A percentile compares a stretch with the other conserved stretches of the same genome.
phyloP scores from a whole-genome alignment of 768 basidiomycete genomes.

The Pluteus cervinus region DNA sequence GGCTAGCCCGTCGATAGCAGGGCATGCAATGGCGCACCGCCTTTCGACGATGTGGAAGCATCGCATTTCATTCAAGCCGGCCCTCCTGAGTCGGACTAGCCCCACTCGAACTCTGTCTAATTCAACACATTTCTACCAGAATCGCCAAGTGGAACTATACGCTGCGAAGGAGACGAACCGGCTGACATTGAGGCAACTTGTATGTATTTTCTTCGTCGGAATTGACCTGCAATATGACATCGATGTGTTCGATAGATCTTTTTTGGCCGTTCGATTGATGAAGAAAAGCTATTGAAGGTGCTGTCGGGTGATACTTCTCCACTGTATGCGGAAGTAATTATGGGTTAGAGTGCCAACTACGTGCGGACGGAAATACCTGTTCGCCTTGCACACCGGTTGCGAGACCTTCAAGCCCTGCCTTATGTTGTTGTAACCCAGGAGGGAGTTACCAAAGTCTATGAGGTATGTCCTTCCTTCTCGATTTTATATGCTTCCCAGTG shows the following conservation, averaged over 20 bases:
- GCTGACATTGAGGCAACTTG: constrained; percentile 75
- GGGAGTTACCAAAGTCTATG: constrained; percentile 76
- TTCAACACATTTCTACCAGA: constrained; percentile 71
- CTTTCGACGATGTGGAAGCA: too few species aligned
- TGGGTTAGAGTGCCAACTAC: constrained; percentile 75
- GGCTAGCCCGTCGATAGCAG: too few species aligned
- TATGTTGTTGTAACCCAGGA: constrained; percentile 86
- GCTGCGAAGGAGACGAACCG: constrained; percentile 67
- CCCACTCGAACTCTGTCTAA: too few species aligned
- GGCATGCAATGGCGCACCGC: too few species aligned
- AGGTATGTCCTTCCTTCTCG: constrained; percentile 45
- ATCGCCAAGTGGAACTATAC: constrained; percentile 75
- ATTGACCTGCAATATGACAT: background rate
- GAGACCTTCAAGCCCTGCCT: constrained; percentile 82
- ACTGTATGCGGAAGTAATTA: background rate
- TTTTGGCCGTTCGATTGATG: constrained; percentile 78
- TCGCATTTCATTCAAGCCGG: too few species aligned
- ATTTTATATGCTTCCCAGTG: background rate
- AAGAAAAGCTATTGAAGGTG: constrained; percentile 73
- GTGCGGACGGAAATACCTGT: constrained; percentile 86
- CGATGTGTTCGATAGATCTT: constrained; percentile 49
- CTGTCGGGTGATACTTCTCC: constrained; percentile 1
- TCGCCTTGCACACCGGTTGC: constrained; percentile 79
- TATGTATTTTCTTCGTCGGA: constrained; percentile 23
- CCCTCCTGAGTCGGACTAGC: too few species aligned